phyloP scores from a whole-genome alignment of 352 stramenopile species.

The Phytophthora hybrid region DNA sequence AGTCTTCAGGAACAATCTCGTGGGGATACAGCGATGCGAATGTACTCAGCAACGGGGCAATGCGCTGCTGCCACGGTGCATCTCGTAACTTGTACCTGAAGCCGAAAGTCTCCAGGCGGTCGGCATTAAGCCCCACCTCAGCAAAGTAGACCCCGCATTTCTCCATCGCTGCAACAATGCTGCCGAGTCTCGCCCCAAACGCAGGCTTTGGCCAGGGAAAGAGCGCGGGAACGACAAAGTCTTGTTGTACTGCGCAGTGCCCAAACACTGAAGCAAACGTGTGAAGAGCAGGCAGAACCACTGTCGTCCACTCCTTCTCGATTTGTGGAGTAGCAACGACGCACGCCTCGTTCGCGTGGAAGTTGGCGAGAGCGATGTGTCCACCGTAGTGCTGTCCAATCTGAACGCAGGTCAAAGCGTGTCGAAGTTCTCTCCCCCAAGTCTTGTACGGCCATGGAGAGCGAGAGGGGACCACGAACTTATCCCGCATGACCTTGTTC shows the following conservation, averaged over 20 bases:
- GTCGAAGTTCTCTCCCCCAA: constrained; percentile 31
- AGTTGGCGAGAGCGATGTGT: constrained; percentile 27
- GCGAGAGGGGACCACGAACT: constrained; percentile 39
- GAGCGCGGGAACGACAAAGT: constrained; percentile 29
- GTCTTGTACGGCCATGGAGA: constrained; percentile 37
- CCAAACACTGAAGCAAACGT: constrained; percentile 35
- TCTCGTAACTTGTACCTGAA: constrained; percentile 41
- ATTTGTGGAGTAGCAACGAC: constrained; percentile 7
- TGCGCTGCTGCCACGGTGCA: constrained; percentile 22
- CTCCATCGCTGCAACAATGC: constrained; percentile 27
- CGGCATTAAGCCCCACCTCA: constrained; percentile 36
- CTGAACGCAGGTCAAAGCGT: constrained; percentile 32
- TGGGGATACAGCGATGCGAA: constrained; percentile 29
- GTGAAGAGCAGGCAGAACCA: constrained; percentile 36
- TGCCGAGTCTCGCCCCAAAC: constrained; percentile 21
- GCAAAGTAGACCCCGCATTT: constrained; percentile 29
- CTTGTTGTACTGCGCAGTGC: constrained; percentile 29
- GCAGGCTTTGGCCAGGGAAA: constrained; percentile 33
- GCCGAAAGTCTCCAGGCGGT: constrained; percentile 39
- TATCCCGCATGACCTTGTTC: constrained; percentile 30
- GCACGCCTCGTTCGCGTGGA: constrained; percentile 14
- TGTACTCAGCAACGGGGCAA: constrained; percentile 28
- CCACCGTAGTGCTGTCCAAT: constrained; percentile 34
- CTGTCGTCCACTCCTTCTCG: constrained; percentile 22
- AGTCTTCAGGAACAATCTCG: constrained; percentile 39